Evolutionary conservation across 768 basidiomycete species (phyloP).

Genomic region (Pseudohyphozyma bogoriensis): DNA sequence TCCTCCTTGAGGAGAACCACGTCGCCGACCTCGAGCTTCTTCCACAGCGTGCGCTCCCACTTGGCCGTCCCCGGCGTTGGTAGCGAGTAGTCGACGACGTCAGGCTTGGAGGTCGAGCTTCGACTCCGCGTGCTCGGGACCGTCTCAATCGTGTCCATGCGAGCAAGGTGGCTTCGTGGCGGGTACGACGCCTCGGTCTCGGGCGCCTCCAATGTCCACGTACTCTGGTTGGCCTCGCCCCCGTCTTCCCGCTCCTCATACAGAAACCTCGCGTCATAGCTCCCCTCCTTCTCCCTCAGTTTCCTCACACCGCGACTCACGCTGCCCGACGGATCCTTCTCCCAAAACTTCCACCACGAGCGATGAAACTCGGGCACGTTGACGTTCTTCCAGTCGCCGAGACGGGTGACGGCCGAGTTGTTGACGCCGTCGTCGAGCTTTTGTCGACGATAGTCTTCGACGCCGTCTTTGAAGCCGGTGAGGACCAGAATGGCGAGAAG

Average conservation of each 20-base stretch:
- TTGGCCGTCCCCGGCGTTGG: conserved; percentile 58
- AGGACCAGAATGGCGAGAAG: conserved; percentile 75
- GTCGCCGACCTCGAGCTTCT: conserved; percentile 97
- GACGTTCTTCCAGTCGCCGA: conserved; percentile 80
- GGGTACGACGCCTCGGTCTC: conserved; percentile 6
- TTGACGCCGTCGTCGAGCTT: conserved; percentile 85
- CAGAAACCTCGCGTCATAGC: conserved; percentile 30
- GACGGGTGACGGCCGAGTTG: conserved; percentile 80
- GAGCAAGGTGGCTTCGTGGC: conserved; percentile 10
- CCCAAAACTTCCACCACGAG: conserved; percentile 62
- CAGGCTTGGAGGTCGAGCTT: conserved; percentile 37
- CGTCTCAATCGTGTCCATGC: conserved; percentile 19
- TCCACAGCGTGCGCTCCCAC: conserved; percentile 97
- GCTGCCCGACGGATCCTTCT: conserved; percentile 35
- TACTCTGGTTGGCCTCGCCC: neutral
- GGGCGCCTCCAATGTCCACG: neutral
- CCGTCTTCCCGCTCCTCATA: conserved; percentile 21
- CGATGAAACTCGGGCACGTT: conserved; percentile 74
- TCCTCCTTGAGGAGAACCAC: conserved; percentile 80
- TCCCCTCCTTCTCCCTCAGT: conserved; percentile 67
- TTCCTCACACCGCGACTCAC: conserved; percentile 77
- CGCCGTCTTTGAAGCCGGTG: conserved; percentile 88
- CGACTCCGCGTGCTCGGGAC: conserved; percentile 4
- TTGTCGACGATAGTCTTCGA: conserved; percentile 91
- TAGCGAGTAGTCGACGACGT: conserved; percentile 73